Evolutionary conservation across 73 alveolate species (phyloP).

Genomic region (Paramecium biaurelia): DNA sequence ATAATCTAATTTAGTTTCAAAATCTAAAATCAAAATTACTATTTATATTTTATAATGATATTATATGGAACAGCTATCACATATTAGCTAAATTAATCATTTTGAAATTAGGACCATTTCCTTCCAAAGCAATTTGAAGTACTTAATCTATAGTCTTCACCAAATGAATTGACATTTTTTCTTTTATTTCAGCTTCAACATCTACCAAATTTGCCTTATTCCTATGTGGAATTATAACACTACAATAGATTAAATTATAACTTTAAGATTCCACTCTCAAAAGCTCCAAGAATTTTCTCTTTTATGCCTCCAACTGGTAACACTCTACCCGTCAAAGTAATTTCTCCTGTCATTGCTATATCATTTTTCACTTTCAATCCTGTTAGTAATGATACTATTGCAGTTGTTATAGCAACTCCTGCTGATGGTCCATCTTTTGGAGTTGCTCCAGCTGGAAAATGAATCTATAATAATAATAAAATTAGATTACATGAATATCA

Average conservation of each 20-base stretch:
- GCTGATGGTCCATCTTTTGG: conserved; percentile 98
- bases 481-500: conserved; percentile 71
- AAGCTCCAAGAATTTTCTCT: conserved; percentile 90
- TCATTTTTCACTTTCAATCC: conserved; percentile 78
- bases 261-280: conserved; percentile 76
- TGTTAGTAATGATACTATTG: conserved; percentile 82
- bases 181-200: conserved; percentile 38
- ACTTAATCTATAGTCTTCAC: conserved; percentile 53
- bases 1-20: too few relatives aligned
- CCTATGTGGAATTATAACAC: conserved; percentile 50
- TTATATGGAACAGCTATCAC: conserved; percentile 71
- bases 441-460: conserved; percentile 94
- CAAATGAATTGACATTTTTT: conserved; percentile 6
- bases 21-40: too few relatives aligned
- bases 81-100: not conserved
- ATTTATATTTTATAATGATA: not conserved
- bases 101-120: conserved; percentile 30
- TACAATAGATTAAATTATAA: conserved; percentile 34
- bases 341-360: conserved; percentile 94
- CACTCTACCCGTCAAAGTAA: conserved; percentile 81
- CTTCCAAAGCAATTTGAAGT: conserved; percentile 52
- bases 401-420: conserved; percentile 92
- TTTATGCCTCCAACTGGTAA: conserved; percentile 92
- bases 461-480: conserved; percentile 50
- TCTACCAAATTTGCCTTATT: conserved; percentile 39